Conservation (phyloP, 345 rosid species). For the Diplotaxis tenuifolia region DNA sequence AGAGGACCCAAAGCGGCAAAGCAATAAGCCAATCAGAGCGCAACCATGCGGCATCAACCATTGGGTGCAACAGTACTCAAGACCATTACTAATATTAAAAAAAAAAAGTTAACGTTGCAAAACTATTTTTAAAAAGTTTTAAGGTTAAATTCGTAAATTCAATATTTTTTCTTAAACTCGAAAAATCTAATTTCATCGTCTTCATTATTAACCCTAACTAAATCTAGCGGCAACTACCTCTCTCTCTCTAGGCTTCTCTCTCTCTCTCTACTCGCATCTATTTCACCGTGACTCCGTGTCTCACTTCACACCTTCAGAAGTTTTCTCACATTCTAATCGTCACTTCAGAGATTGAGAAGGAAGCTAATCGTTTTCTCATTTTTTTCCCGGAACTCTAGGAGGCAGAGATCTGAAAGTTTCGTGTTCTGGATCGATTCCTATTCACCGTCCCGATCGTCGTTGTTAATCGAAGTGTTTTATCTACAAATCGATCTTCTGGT, state of each 20-base stretch:
- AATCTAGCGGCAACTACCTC: slow-evolving; percentile 38
- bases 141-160: slow-evolving; percentile 14
- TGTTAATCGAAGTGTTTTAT: slow-evolving; percentile 8
- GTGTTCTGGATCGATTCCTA: slow-evolving; percentile 36
- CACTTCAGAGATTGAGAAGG: slow-evolving; percentile 2
- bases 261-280: slow-evolving; percentile 1
- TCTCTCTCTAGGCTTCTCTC: slow-evolving; percentile 13
- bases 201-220: slow-evolving; percentile 36
- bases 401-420: slow-evolving; percentile 33
- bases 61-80: background rate
- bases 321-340: slow-evolving; percentile 22
- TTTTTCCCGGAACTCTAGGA: slow-evolving; percentile 2
- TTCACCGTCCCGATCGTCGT: slow-evolving; percentile 46
- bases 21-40: slow-evolving; percentile 20
- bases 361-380: slow-evolving; percentile 20
- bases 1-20: slow-evolving; percentile 27
- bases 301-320: slow-evolving; percentile 18
- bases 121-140: background rate
- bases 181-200: slow-evolving; percentile 26
- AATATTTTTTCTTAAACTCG: slow-evolving; percentile 14
- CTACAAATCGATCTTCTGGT: slow-evolving; percentile 59
- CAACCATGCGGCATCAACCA: background rate
- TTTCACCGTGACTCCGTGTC: background rate
- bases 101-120: slow-evolving; percentile 29
- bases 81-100: background rate